Conservation (phyloP, 1,284 basidiomycete genomes). For the Volvariella surrecta region DNA sequence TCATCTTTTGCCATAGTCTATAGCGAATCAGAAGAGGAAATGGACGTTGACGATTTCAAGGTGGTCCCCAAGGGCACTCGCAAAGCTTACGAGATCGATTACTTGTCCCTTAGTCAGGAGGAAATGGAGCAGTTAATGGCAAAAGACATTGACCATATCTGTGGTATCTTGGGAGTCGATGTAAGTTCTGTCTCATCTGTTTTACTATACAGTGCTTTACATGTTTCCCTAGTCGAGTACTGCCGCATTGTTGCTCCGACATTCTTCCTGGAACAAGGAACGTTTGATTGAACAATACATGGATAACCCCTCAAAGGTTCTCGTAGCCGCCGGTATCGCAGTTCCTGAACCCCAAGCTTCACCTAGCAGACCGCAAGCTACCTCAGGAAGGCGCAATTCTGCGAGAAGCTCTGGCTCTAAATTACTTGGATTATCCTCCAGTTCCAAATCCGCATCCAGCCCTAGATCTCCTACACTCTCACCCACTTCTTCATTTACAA, state of each 20-base stretch:
- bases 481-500: slow-evolving; percentile 16
- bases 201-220: neutral
- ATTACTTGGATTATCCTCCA: slow-evolving; percentile 25
- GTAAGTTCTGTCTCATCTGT: slow-evolving; percentile 37
- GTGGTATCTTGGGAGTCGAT: slow-evolving; percentile 78
- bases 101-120: slow-evolving; percentile 63
- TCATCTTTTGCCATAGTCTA: slow-evolving; percentile 25
- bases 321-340: slow-evolving; percentile 59
- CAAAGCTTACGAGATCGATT: slow-evolving; percentile 74
- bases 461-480: slow-evolving; percentile 19
- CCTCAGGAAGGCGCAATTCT: slow-evolving; percentile 15
- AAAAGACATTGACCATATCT: slow-evolving; percentile 75
- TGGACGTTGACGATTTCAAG: slow-evolving; percentile 56
- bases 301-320: slow-evolving; percentile 73
- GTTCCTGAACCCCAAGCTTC: slow-evolving; percentile 27
- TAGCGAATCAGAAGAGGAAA: slow-evolving; percentile 48
- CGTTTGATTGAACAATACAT: slow-evolving; percentile 93
- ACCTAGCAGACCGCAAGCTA: slow-evolving; percentile 14
- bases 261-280: slow-evolving; percentile 95
- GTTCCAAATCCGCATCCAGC: slow-evolving; percentile 22
- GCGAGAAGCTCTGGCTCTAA: slow-evolving; percentile 33
- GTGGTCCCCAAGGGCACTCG: slow-evolving; percentile 45
- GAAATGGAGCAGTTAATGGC: slow-evolving; percentile 74
- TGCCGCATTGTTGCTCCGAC: slow-evolving; percentile 76
- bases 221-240: slow-evolving; percentile 26